Percentiles rank a stretch among this genome's conserved stretches.
phyloP scores from a whole-genome alignment of 768 basidiomycete genomes.

The Calocybe cyanea region DNA sequence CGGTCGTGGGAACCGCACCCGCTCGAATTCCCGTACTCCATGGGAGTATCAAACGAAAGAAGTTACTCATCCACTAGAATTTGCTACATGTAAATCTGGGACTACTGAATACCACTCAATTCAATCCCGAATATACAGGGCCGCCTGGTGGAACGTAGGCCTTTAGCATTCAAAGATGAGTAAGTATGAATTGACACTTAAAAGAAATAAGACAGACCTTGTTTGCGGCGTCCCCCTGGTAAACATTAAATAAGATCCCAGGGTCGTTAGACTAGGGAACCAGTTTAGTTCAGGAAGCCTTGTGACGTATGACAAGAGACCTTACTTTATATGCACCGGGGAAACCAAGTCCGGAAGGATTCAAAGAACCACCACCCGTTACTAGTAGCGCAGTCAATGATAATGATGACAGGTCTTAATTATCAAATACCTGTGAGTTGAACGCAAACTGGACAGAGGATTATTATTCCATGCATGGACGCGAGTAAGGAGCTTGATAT shows the following conservation, averaged over 20 bases:
- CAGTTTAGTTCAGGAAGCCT: neutral
- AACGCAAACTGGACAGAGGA: conserved; percentile 25
- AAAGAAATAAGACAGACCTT: neutral
- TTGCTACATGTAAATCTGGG: too few relatives aligned
- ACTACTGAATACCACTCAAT: too few relatives aligned
- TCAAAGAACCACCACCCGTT: conserved; percentile 30
- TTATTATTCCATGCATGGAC: neutral
- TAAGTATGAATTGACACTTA: neutral
- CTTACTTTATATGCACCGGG: conserved; percentile 31
- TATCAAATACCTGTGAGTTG: conserved; percentile 26
- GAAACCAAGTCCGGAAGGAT: conserved; percentile 34
- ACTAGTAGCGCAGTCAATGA: conserved; percentile 14
- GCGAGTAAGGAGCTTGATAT: neutral
- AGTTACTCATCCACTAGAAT: too few relatives aligned
- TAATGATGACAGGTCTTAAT: neutral
- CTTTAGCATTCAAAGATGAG: neutral
- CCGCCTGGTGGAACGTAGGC: conserved; percentile 30
- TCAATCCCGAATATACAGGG: conserved; percentile 28
- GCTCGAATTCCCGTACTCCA: too few relatives aligned
- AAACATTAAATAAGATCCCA: conserved; percentile 7
- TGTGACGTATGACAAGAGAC: neutral
- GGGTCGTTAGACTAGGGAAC: conserved; percentile 27
- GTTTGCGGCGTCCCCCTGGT: conserved; percentile 8
- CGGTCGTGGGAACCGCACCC: too few relatives aligned
- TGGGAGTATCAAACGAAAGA: too few relatives aligned